phyloP scores from a whole-genome alignment of 2,329 filamentous ascomycete genomes.

The Penicillium polonicum region DNA sequence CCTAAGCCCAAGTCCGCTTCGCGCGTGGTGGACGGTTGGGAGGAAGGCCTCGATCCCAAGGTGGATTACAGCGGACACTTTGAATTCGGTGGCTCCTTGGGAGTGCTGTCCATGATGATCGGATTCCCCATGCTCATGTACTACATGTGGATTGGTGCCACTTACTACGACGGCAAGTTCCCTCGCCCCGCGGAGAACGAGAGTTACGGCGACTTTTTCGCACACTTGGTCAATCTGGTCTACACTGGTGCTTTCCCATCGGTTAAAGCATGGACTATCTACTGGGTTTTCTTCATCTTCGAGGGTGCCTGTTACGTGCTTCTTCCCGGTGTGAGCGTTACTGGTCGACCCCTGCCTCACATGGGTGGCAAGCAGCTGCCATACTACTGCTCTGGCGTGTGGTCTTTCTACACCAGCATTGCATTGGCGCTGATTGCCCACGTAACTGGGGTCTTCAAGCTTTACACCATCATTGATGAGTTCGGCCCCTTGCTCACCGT shows the following conservation, averaged over 20 bases:
- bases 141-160: slow-evolving; percentile 98
- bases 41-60: slow-evolving; percentile 43
- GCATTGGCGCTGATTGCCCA: slow-evolving; percentile 69
- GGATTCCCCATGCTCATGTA: slow-evolving; percentile 95
- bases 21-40: slow-evolving; percentile 43
- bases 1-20: slow-evolving; percentile 23
- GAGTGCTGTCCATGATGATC: slow-evolving; percentile 81
- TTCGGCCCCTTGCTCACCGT: slow-evolving; percentile 93
- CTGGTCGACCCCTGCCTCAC: slow-evolving; percentile 84
- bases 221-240: slow-evolving; percentile 68
- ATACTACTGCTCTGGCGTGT: slow-evolving; percentile 92
- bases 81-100: slow-evolving; percentile 87
- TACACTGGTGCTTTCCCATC: slow-evolving; percentile 84
- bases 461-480: slow-evolving; percentile 91
- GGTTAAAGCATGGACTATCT: slow-evolving; percentile 81
- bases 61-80: slow-evolving; percentile 53
- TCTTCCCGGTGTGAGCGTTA: slow-evolving; percentile 81
- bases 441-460: slow-evolving; percentile 76
- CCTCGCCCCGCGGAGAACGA: slow-evolving; percentile 67
- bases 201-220: slow-evolving; percentile 67
- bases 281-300: slow-evolving; percentile 89
- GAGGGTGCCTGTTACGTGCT: slow-evolving; percentile 80
- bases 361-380: slow-evolving; percentile 78
- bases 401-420: slow-evolving; percentile 85
- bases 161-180: slow-evolving; percentile 83